These are phyloP conservation scores for Xylaria sp. DNA, from an alignment of 2,329 filamentous ascomycete species.

Conservation along the genomic window DNA sequence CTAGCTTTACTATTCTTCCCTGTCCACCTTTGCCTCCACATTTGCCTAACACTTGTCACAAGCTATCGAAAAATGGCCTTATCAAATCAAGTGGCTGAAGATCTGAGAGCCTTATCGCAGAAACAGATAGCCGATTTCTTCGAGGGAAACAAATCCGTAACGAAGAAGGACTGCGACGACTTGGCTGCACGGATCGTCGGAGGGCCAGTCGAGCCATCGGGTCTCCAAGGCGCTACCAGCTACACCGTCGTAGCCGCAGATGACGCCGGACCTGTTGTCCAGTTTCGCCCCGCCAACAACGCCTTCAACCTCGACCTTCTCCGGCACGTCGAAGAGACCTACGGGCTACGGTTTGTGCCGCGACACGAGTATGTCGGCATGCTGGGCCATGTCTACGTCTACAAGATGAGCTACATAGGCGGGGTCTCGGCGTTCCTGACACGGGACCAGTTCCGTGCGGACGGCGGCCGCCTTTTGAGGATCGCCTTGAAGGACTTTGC, in stretches of 20 bases:
- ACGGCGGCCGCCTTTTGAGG: constrained; percentile 33
- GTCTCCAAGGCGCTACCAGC: constrained; percentile 33
- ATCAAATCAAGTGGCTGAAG: no score
- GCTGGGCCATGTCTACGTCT: constrained; percentile 30
- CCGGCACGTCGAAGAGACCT: constrained; percentile 34
- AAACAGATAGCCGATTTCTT: constrained; percentile 22
- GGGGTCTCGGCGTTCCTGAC: constrained; percentile 35
- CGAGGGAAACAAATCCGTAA: constrained; percentile 20
- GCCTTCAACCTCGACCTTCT: constrained; percentile 29
- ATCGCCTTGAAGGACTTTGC: constrained; percentile 32
- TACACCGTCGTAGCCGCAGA: constrained; percentile 34
- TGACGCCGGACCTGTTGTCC: constrained; percentile 29
- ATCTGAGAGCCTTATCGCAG: no score
- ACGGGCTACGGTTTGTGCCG: constrained; percentile 33
- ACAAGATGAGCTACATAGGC: constrained; percentile 34
- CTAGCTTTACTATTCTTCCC: no score
- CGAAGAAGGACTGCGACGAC: constrained; percentile 34
- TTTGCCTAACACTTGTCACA: no score
- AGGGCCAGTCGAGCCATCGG: constrained; percentile 22
- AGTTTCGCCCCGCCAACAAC: constrained; percentile 28
- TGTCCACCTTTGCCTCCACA: no score
- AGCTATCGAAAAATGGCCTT: no score
- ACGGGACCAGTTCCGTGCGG: constrained; percentile 25
- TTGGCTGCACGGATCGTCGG: constrained; percentile 28
- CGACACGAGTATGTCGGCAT: constrained; percentile 24